These are phyloP conservation scores for Zasmidium cellare DNA, from an alignment of 2,329 filamentous ascomycete genomes.

Conservation along the genomic window DNA sequence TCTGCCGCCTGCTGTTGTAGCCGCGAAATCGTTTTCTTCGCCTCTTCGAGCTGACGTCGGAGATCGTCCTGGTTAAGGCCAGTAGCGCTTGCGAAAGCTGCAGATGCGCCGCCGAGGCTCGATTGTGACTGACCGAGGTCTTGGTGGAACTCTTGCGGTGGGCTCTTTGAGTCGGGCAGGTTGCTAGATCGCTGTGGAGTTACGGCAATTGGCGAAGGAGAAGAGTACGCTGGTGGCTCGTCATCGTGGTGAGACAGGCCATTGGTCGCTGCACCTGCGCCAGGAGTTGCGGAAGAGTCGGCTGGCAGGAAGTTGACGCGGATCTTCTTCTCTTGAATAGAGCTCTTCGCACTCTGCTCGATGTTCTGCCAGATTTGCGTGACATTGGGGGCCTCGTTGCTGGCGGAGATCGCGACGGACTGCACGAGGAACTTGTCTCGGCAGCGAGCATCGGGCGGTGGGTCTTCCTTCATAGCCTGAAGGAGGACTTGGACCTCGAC, in stretches of 20 bases:
- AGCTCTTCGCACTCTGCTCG: constrained; percentile 71
- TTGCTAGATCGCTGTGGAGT: constrained; percentile 43
- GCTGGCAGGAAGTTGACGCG: constrained; percentile 80
- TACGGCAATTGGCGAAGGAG: constrained; percentile 53
- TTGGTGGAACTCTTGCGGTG: constrained; percentile 23
- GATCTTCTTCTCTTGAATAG: constrained; percentile 92
- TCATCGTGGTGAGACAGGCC: constrained; percentile 34
- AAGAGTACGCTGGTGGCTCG: constrained; percentile 56
- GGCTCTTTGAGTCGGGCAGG: constrained; percentile 43
- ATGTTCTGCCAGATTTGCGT: constrained; percentile 76
- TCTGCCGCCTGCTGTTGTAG: constrained; percentile 66
- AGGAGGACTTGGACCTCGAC: constrained; percentile 97
- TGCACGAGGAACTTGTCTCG: constrained; percentile 98
- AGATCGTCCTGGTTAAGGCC: constrained; percentile 61
- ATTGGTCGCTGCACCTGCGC: constrained; percentile 27
- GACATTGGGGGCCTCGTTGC: constrained; percentile 81
- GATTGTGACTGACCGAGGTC: constrained; percentile 33
- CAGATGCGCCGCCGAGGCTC: constrained; percentile 39
- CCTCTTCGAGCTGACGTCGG: constrained; percentile 71
- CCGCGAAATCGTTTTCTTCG: constrained; percentile 69
- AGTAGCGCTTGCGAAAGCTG: constrained; percentile 51
- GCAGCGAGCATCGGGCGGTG: constrained; percentile 81
- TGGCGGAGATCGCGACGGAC: constrained; percentile 77
- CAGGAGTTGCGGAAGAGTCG: constrained; percentile 45
- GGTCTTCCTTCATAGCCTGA: constrained; percentile 97